Conservation (phyloP, 257 asterid genomes). For the Lavandula angustifolia region DNA sequence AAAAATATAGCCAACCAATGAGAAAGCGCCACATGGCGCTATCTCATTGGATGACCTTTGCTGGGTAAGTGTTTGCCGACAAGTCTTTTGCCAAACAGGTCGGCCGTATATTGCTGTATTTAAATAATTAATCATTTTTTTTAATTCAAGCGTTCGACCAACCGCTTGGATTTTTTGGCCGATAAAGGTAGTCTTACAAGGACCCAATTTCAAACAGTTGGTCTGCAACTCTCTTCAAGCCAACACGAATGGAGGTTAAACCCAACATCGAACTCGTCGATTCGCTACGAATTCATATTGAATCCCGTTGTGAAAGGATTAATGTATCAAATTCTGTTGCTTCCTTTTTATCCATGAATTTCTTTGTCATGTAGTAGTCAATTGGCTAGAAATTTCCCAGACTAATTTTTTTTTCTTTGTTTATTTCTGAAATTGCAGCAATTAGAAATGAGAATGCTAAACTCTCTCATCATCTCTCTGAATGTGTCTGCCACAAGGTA, state of each 20-base stretch:
- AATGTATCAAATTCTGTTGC: constrained; percentile 38
- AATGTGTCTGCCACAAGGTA: constrained; percentile 73
- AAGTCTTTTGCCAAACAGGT: too few relatives aligned
- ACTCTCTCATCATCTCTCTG: constrained; percentile 50
- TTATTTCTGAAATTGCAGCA: constrained; percentile 46
- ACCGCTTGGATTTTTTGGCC: too few relatives aligned
- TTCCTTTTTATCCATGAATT: neutral
- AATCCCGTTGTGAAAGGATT: constrained; percentile 52
- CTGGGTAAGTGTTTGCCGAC: too few relatives aligned
- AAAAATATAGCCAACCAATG: too few relatives aligned
- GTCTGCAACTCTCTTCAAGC: constrained; percentile 29
- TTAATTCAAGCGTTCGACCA: too few relatives aligned
- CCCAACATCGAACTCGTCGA: constrained; percentile 34
- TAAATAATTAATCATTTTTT: too few relatives aligned
- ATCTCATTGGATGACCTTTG: too few relatives aligned
- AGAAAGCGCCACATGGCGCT: too few relatives aligned
- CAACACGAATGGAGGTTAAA: constrained; percentile 37
- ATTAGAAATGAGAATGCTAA: constrained; percentile 61
- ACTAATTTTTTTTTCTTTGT: neutral
- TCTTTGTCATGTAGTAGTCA: neutral
- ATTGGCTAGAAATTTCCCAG: neutral
- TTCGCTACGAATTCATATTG: constrained; percentile 43
- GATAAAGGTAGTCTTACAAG: too few relatives aligned
- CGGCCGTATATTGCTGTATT: too few relatives aligned
- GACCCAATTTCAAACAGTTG: constrained; percentile 32